Evolutionary conservation across 2,329 filamentous ascomycete species (phyloP).

Genomic region (Cercospora berteroae): DNA sequence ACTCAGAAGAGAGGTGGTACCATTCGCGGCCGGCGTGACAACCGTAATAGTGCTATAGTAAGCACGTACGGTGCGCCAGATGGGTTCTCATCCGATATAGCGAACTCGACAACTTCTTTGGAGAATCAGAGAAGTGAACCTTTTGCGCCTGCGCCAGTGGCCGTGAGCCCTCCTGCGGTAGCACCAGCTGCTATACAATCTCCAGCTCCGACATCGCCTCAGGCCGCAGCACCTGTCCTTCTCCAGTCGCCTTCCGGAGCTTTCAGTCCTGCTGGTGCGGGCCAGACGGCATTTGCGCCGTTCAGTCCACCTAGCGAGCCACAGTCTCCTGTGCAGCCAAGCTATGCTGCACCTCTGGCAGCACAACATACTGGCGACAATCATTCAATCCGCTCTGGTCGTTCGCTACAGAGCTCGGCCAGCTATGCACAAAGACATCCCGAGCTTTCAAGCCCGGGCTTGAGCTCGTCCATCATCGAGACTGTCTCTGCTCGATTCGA

Average conservation of each 20-base stretch:
- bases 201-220: background rate
- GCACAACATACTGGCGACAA: conserved; percentile 69
- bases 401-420: conserved; percentile 61
- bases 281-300: conserved; percentile 33
- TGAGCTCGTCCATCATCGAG: conserved; percentile 88
- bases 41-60: conserved; percentile 80
- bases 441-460: conserved; percentile 72
- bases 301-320: conserved; percentile 29
- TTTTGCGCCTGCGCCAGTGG: background rate
- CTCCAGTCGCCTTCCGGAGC: conserved; percentile 26
- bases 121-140: background rate
- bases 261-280: conserved; percentile 18
- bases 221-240: conserved; percentile 4
- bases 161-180: background rate
- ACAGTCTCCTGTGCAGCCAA: conserved; percentile 35
- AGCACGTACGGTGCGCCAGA: conserved; percentile 22
- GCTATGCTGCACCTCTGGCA: conserved; percentile 34
- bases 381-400: conserved; percentile 85
- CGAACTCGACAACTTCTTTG: conserved; percentile 10
- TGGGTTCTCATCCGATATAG: conserved; percentile 5
- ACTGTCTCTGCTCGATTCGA: conserved; percentile 85
- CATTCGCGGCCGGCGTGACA: conserved; percentile 82
- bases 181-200: conserved; percentile 12
- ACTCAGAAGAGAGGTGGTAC: conserved; percentile 58
- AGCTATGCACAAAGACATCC: conserved; percentile 68